Evolutionary conservation across 192 early-diverging fungal species (phyloP), one percentile per base, ranked within the genome.

Genomic region (Coemansia javaensis): DNA sequence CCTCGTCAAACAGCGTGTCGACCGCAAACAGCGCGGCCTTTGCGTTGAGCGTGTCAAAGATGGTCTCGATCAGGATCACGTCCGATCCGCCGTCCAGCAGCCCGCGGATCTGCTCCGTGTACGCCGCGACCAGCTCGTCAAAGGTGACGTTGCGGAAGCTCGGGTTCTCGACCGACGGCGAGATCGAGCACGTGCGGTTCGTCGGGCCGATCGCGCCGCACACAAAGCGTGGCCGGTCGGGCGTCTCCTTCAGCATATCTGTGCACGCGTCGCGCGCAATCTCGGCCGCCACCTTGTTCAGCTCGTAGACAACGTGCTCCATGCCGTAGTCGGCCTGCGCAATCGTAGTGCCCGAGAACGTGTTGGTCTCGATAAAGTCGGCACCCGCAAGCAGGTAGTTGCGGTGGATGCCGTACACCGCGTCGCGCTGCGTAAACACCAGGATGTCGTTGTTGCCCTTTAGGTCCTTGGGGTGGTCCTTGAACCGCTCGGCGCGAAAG

Each of bases 1-100:
- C 84, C 34, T 89, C 85, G 22, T 89, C 83, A 49, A 94, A 88
- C 30, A 89, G 74, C 7, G 80, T 54, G 67, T 94, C 91, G 56
- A 95, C 86, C 12, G 94, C 94, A 77, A 82, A 97, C 27, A 95
- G 59, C 2, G 91, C 94, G 4, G 94, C 94, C 72, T 97, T 97
- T 43, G 91, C 89, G 50, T 97, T 97, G n/a, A 94, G 72, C 16
- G 94, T 97, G 67, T 97, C 94, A 54, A 97, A 97, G 63, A 97
- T 90, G 25, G 94, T 97, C 63, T 97, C 94, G 1, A 97, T 90
- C 59, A 97, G 77, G 12, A 97, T 68, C 45, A 94, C 82, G 54
- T 97, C 94, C 4, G 90, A 67, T 5, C 94, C 94, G 56, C 94
- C 94, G 56, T 97, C 94, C 48, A 97, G 77, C 25, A 97, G 78